Base-by-base conservation (phyloP, 164 flowering plant genomes). In the Dillenia suffruticosa region DNA sequence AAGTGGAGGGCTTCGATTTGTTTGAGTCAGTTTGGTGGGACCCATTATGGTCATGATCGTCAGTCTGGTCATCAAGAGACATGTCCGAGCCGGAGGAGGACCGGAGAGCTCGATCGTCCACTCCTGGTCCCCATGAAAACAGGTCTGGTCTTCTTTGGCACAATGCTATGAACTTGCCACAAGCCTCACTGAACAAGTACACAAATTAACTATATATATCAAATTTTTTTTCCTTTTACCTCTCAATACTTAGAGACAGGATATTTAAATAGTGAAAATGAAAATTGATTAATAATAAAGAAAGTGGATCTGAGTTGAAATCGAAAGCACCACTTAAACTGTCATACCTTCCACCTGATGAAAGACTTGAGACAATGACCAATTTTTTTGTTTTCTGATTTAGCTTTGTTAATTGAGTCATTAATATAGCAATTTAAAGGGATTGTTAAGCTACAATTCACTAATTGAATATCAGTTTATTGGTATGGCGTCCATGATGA, bases 21-120 rank as follows among this genome's bases (percentile, higher is more conserved):
- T 12, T 58, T 52, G 54, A 49, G 19, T 57, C 64, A 68, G 57
- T 54, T 65, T 70, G 63, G 51, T 60, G 68, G 76, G 66, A 44
- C 64, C 74, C 78, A 62, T 10, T 51, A 51, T 59, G 14, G 48
- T 24, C 7, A 44, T 32, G 64, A 47, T 72, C 78, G 61, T 83
- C 82, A 12, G 66, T 58, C 44, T 84, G 79, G 48, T 87, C 91
- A 47, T 87, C 95, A 12, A 90, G 70, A 49, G 97, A 90, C 98
- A 90, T 90, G 77, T 90, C 95, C 8, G 97, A 90, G 44, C 82
- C 86, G 52, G 77, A 77, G 0, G 95, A 87, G 13, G 85, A 77
- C 5, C 90, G 77, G 60, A 88, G 62, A 9, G 76, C 80, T 54
- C 76, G 70, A 44, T 84, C 89, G 17, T 86, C 79, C 9, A 51